phyloP scores from a whole-genome alignment of 1,284 basidiomycete genomes.

The Naganishia liquefaciens region DNA sequence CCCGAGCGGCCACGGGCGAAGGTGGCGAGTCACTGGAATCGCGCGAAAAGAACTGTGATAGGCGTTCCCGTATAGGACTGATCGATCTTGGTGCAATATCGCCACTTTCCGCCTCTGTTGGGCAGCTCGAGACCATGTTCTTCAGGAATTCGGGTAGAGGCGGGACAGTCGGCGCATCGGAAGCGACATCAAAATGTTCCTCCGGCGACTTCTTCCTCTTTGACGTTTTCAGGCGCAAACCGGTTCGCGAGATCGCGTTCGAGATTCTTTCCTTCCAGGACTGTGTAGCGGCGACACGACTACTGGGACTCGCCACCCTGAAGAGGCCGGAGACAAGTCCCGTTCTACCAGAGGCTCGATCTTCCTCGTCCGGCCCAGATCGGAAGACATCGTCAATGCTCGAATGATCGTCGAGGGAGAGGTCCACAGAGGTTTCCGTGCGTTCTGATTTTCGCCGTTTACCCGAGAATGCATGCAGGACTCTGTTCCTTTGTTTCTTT shows the following conservation, averaged over 20 bases:
- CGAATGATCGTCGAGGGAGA: background rate
- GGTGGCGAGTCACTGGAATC: background rate
- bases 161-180: background rate
- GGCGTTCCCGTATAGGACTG: slow-evolving; percentile 1
- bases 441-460: background rate
- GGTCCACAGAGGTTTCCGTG: background rate
- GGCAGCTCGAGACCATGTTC: background rate
- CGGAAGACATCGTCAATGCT: slow-evolving; percentile 17
- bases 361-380: background rate
- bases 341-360: background rate
- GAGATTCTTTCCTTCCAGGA: slow-evolving; percentile 22
- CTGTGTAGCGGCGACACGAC: background rate
- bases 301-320: background rate
- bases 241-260: slow-evolving; percentile 9
- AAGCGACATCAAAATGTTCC: background rate
- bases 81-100: background rate
- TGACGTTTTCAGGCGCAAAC: slow-evolving; percentile 1
- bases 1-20: background rate
- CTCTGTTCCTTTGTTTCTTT: background rate
- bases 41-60: slow-evolving; percentile 16
- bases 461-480: background rate
- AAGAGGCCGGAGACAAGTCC: background rate
- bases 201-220: slow-evolving; percentile 2
- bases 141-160: slow-evolving; percentile 13
- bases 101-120: background rate